Evolutionary conservation across 768 basidiomycete genomes (phyloP).

Genomic region (Nevesoporus exiguus): DNA sequence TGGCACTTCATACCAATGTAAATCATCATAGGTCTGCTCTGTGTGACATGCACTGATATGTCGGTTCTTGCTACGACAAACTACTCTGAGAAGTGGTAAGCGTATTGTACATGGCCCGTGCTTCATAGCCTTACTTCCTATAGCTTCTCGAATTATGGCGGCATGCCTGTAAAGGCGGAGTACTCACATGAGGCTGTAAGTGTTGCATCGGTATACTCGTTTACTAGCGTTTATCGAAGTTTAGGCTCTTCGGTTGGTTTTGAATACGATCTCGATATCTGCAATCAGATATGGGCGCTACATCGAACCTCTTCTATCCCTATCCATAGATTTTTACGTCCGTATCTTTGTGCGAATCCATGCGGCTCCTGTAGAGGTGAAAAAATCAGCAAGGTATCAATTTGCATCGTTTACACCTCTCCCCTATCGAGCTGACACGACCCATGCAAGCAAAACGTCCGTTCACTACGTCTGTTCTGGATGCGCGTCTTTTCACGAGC

Average conservation of each 20-base stretch:
- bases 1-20: background rate
- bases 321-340: constrained; percentile 98
- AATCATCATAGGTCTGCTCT: constrained; percentile 61
- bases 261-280: constrained; percentile 79
- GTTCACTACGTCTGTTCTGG: constrained; percentile 79
- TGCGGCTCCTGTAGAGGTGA: constrained; percentile 76
- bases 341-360: constrained; percentile 83
- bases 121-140: background rate
- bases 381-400: constrained; percentile 72
- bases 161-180: constrained; percentile 85
- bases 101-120: background rate
- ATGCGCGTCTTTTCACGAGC: constrained; percentile 80
- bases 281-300: constrained; percentile 91
- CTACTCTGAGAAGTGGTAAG: constrained; percentile 94
- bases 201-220: constrained; percentile 1
- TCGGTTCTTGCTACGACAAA: constrained; percentile 91
- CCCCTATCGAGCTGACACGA: constrained; percentile 1
- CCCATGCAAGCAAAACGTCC: constrained; percentile 68
- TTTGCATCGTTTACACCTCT: background rate
- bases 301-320: constrained; percentile 82
- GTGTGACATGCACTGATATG: constrained; percentile 95
- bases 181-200: constrained; percentile 91
- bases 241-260: constrained; percentile 87
- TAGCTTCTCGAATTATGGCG: constrained; percentile 95
- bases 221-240: background rate